Evolutionary conservation across 208 protist species (phyloP).

Genomic region (Phytomonas serpens): DNA sequence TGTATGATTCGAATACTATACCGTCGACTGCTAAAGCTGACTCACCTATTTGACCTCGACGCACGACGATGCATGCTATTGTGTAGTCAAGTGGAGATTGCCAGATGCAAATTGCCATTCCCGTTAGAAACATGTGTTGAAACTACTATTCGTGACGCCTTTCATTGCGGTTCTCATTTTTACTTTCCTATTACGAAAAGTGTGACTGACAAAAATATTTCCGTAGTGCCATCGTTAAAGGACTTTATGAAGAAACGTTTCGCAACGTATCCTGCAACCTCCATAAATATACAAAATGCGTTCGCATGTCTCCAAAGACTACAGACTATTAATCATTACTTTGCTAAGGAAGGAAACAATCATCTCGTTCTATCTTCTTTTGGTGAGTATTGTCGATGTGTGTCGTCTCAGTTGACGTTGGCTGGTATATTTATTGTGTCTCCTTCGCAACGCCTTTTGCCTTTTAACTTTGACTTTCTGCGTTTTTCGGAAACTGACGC

Average conservation of each 20-base stretch:
- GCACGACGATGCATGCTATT: background rate
- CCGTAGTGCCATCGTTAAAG: background rate
- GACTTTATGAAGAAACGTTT: background rate
- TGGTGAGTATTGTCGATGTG: background rate
- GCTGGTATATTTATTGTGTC: background rate
- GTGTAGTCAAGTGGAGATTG: background rate
- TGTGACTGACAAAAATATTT: background rate
- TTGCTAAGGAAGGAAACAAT: background rate
- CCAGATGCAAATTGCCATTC: background rate
- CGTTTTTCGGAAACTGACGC: background rate
- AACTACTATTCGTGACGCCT: background rate
- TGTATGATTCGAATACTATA: background rate
- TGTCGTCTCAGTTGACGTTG: background rate
- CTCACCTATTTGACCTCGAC: background rate
- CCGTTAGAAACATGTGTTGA: background rate
- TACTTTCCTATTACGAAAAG: background rate
- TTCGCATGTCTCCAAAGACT: background rate
- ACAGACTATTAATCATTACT: background rate
- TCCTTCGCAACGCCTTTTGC: background rate
- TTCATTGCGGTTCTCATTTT: background rate
- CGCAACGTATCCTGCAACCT: background rate
- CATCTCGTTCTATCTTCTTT: background rate
- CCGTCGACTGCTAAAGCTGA: background rate
- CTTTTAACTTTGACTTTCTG: background rate
- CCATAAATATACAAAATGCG: conserved; percentile 1